phyloP scores from a whole-genome alignment of 768 basidiomycete genomes.

The Psilocybe cyanescens region DNA sequence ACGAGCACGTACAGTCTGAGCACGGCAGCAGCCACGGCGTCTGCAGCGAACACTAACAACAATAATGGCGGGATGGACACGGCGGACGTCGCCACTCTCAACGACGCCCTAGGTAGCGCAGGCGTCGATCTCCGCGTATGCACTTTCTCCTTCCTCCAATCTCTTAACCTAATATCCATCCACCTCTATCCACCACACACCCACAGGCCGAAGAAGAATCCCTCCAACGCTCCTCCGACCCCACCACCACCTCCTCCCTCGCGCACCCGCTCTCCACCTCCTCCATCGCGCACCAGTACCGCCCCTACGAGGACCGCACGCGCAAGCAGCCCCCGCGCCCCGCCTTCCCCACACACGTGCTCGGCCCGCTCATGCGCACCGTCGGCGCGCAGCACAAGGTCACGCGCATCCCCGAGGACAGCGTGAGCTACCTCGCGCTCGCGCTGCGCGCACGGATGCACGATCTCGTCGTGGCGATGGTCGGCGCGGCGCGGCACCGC shows the following conservation, averaged over 20 bases:
- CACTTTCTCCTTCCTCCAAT: conserved; percentile 1
- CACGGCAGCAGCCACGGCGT: conserved; percentile 7
- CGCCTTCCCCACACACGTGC: conserved; percentile 66
- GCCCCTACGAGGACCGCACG: conserved; percentile 76
- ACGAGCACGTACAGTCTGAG: conserved; percentile 26
- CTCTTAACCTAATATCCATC: no score
- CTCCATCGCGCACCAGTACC: conserved; percentile 65
- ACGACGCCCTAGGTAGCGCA: conserved; percentile 85
- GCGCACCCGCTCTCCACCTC: background rate
- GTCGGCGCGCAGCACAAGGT: conserved; percentile 73
- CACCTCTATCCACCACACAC: background rate
- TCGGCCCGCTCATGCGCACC: conserved; percentile 69
- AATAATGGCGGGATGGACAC: conserved; percentile 52
- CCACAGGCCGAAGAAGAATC: conserved; percentile 84
- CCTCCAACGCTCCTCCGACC: conserved; percentile 52
- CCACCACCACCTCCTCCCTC: background rate
- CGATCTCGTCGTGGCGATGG: conserved; percentile 69
- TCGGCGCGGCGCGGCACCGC: conserved; percentile 69
- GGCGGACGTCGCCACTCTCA: conserved; percentile 76
- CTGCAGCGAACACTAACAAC: conserved; percentile 25
- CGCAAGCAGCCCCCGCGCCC: conserved; percentile 75
- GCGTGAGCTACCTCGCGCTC: conserved; percentile 78
- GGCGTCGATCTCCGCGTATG: conserved; percentile 83
- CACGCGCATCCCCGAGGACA: conserved; percentile 67
- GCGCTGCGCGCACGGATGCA: conserved; percentile 78